Conservation (phyloP, 2,329 filamentous ascomycete genomes). For the Allantophomopsis cytisporea region DNA sequence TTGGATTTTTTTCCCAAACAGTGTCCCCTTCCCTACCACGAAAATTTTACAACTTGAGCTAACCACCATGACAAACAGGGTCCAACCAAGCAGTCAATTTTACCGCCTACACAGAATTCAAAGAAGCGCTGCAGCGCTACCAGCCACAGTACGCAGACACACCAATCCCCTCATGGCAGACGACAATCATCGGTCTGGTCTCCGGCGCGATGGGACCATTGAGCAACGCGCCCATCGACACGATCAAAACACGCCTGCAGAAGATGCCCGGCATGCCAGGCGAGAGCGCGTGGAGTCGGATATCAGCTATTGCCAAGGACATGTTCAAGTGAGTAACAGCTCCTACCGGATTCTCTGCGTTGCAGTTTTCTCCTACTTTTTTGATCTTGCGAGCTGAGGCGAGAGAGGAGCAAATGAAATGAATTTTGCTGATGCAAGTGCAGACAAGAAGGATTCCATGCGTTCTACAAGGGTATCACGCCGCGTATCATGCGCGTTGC, state of each 20-base stretch:
- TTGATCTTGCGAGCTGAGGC: not conserved
- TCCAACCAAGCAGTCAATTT: constrained; percentile 97
- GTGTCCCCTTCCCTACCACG: no score
- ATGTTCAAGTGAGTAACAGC: constrained; percentile 68
- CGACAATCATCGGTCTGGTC: constrained; percentile 74
- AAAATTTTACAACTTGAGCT: no score
- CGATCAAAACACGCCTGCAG: constrained; percentile 94
- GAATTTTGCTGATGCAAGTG: constrained; percentile 4
- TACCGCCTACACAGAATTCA: constrained; percentile 92
- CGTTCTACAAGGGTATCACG: constrained; percentile 99
- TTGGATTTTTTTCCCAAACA: not conserved
- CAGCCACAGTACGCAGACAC: constrained; percentile 54
- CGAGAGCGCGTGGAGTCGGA: constrained; percentile 67
- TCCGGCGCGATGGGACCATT: constrained; percentile 91
- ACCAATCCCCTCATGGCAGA: constrained; percentile 77
- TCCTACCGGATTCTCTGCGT: no score
- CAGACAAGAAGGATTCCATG: constrained; percentile 81
- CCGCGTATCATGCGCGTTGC: constrained; percentile 95
- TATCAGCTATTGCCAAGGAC: constrained; percentile 62
- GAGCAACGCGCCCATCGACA: constrained; percentile 95
- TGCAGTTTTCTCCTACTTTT: no score
- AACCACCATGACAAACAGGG: constrained; percentile 4
- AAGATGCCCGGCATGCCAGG: constrained; percentile 75
- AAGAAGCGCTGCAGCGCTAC: constrained; percentile 57
- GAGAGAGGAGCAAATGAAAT: no score